Evolutionary conservation across 441 rosid species (phyloP), one percentile per base, ranked within the genome.

Genomic region (Dalechampia spathulata): DNA sequence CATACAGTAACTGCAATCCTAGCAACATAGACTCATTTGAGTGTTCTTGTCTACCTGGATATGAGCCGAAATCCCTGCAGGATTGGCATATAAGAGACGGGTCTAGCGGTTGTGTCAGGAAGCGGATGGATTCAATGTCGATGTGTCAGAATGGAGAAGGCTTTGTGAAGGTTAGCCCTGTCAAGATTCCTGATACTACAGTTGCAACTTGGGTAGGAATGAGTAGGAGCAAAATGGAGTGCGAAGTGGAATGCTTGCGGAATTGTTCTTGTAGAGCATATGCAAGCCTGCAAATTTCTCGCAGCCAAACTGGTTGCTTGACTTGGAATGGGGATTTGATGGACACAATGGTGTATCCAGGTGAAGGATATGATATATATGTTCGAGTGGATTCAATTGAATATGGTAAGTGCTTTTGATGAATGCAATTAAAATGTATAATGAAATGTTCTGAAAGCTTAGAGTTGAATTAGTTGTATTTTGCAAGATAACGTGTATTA

Each of bases 191-290:
- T 0, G 85, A 85, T 16, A 87, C 90, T 6, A 55, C 77, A 14
- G 7, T 2, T 14, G 75, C 80, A 15, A n/a, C n/a, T n/a, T 61
- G 22, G 23, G 86, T 62, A 4, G 40, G 83, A 67, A 62, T 78
- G 88, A 72, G 64, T 49, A 41, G 80, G 70, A 76, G 69, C 34
- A 52, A 82, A 60, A 74, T 75, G 21, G 71, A 47, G 4, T 90
- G 98, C 20, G 61, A 51, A 58, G 41, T 66, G 0, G 60, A 49
- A 63, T 90, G 98, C 46, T 58, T 76, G 72, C 71, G 30, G 51
- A 76, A 90, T 45, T 90, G 96, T 42, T 69, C 79, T 1, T 90
- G 96, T 52, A 66, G 62, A 3, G 95, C 81, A 43, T 90, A 79
- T 51, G 58, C 85, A 0, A 74, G 75, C 12, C 90, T 93, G 8